Base-by-base conservation (phyloP, 2,329 filamentous ascomycete genomes). In the Biscogniauxia marginata region DNA sequence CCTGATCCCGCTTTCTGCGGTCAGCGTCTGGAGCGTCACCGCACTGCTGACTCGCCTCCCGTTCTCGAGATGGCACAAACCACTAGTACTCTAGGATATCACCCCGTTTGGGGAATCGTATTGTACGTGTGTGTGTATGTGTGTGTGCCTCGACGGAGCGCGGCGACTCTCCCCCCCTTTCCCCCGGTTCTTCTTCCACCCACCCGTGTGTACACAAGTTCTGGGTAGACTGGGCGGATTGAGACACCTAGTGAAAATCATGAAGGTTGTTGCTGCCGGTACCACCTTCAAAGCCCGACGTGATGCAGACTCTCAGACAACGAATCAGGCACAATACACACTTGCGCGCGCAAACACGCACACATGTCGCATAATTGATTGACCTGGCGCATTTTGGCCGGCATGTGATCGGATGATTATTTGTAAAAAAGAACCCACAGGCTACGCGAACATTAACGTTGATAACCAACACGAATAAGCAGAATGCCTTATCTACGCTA, bases 21-120 rank as follows among this genome's bases (percentile, higher is more conserved):
- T 63, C 62, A 60, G 55, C 53, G n/a, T n/a, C n/a, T n/a, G n/a
- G n/a, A n/a, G n/a, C n/a, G 62, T 62, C 62, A 63, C 62, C 62
- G 62, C 62, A 46, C 53, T 51, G 55, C 25, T 49, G 45, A 57
- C 53, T 50, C 50, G 54, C 21, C 47, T 25, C 22, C 54, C 49
- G 53, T 50, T 54, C 55, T 54, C 49, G 49, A 25, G 25, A 46
- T 20, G 44, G 22, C 11, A 25, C 16, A 25, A 25, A 18, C 7
- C 30, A 39, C 30, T 16, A 39, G 30, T 39, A 39, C 30, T 39
- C 30, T 16, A 39, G 30, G n/a, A 39, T 16, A 39, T 39, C 30
- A 39, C 30, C 30, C 30, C 30, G 30, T 39, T 16, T 39, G 30
- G 30, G 30, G n/a, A n/a, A 18, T 30, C 4, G 46, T 25, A 25